phyloP scores from a whole-genome alignment of 192 early-diverging fungal genomes.

The Chytriomyces sp. region DNA sequence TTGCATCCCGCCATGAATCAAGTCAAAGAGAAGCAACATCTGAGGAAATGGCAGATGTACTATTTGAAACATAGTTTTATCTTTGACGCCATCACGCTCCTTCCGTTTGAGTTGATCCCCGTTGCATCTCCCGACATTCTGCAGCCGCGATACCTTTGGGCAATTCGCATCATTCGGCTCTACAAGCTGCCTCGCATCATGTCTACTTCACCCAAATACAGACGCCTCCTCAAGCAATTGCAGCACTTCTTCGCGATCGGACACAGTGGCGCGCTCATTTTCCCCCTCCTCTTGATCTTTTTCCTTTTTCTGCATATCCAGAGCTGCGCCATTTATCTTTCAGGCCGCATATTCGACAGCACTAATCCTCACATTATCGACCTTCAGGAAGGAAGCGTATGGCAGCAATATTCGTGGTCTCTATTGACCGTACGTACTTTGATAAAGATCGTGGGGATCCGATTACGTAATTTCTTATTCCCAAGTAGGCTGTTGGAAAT shows the following conservation, averaged over 20 bases:
- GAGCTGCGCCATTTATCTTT: constrained; percentile 6
- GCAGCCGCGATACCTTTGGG: no score
- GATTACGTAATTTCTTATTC: no score
- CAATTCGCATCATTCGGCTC: not conserved
- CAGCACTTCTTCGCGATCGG: not conserved
- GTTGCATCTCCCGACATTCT: not conserved
- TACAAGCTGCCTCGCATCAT: not conserved
- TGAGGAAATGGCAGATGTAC: not conserved
- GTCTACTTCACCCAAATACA: not conserved
- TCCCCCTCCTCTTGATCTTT: not conserved
- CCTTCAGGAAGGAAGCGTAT: not conserved
- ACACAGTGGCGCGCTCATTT: not conserved
- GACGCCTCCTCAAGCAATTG: not conserved
- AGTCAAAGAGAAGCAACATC: not conserved
- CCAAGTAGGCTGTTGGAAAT: no score
- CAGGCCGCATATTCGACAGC: not conserved
- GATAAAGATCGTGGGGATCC: no score
- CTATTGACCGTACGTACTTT: not conserved
- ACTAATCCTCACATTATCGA: constrained; percentile 2
- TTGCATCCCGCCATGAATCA: constrained; percentile 6
- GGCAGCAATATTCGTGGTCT: constrained; percentile 14
- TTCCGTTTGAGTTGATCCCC: constrained; percentile 7
- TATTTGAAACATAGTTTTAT: not conserved
- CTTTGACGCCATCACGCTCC: not conserved
- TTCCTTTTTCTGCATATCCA: constrained; percentile 8